These are phyloP conservation scores for Jatropha curcas DNA, from an alignment of 345 rosid genomes.

Conservation along the genomic window DNA sequence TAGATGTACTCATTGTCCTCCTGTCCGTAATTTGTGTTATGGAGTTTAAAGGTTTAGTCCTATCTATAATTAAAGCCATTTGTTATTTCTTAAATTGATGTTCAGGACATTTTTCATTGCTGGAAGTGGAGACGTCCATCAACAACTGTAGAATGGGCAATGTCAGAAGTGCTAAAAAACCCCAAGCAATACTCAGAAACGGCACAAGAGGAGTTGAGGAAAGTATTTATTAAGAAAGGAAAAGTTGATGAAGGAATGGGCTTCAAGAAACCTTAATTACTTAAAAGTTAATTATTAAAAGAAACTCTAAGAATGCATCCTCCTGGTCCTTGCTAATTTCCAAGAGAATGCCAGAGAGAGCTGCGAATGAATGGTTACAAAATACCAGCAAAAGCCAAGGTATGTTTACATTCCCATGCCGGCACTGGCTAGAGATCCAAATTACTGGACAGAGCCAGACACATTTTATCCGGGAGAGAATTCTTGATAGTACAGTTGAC, in stretches of 20 bases:
- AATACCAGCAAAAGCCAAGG: neutral
- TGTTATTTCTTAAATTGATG: too few species aligned
- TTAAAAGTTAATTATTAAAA: constrained; percentile 12
- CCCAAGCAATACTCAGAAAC: constrained; percentile 17
- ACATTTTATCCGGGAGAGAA: constrained; percentile 3
- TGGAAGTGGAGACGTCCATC: constrained; percentile 15
- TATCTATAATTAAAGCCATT: too few species aligned
- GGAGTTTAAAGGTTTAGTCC: too few species aligned
- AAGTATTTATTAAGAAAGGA: constrained; percentile 15
- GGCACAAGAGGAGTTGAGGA: constrained; percentile 35
- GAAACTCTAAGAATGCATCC: constrained; percentile 16
- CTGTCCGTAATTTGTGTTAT: too few species aligned
- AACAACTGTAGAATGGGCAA: constrained; percentile 2
- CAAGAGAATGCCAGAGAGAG: constrained; percentile 9
- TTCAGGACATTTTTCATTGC: constrained; percentile 7
- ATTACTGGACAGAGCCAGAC: neutral
- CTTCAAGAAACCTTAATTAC: constrained; percentile 14
- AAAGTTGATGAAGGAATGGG: constrained; percentile 12
- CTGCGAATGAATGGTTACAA: neutral
- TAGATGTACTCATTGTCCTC: too few species aligned
- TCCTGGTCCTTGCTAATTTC: constrained; percentile 1
- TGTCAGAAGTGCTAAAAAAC: constrained; percentile 23
- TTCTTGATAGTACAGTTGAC: neutral
- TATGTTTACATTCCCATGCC: constrained; percentile 3
- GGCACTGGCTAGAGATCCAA: constrained; percentile 14